Conservation (phyloP, 1,139 yeast genomes). For the Nadsonia commutata region DNA sequence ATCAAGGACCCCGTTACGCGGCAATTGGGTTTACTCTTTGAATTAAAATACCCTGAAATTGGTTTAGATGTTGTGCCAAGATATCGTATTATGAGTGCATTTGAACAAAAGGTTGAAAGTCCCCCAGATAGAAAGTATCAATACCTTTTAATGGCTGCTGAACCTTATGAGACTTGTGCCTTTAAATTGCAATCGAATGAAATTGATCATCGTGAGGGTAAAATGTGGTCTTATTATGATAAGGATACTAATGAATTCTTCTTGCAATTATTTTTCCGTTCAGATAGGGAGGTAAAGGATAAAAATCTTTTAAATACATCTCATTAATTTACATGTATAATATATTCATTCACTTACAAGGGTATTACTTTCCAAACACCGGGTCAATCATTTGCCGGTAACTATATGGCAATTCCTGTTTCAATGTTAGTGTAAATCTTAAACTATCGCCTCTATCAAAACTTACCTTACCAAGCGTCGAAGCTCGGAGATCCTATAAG, state of each 20-base stretch:
- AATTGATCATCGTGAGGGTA: slow-evolving; percentile 34
- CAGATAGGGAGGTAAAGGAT: slow-evolving; percentile 5
- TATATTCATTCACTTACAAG: too few relatives aligned
- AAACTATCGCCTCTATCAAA: neutral
- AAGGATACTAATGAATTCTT: slow-evolving; percentile 51
- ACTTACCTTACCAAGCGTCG: neutral
- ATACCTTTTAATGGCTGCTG: slow-evolving; percentile 63
- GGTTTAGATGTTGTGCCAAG: slow-evolving; percentile 36
- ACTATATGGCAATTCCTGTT: neutral
- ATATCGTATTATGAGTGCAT: slow-evolving; percentile 60
- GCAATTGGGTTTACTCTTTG: slow-evolving; percentile 48
- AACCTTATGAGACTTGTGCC: slow-evolving; percentile 69
- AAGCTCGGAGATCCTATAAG: neutral
- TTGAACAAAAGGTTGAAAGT: slow-evolving; percentile 41
- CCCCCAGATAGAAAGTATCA: slow-evolving; percentile 35
- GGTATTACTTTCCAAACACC: neutral
- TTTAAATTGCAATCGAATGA: slow-evolving; percentile 50
- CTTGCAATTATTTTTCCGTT: slow-evolving; percentile 47
- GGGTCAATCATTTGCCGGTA: neutral
- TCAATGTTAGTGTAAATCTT: neutral
- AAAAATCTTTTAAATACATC: too few relatives aligned
- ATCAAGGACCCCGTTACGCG: slow-evolving; percentile 44
- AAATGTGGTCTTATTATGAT: slow-evolving; percentile 62
- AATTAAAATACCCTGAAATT: slow-evolving; percentile 40
- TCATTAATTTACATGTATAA: too few relatives aligned